phyloP scores from a whole-genome alignment of 768 basidiomycete genomes.

The Tricholoma hemisulphureum region DNA sequence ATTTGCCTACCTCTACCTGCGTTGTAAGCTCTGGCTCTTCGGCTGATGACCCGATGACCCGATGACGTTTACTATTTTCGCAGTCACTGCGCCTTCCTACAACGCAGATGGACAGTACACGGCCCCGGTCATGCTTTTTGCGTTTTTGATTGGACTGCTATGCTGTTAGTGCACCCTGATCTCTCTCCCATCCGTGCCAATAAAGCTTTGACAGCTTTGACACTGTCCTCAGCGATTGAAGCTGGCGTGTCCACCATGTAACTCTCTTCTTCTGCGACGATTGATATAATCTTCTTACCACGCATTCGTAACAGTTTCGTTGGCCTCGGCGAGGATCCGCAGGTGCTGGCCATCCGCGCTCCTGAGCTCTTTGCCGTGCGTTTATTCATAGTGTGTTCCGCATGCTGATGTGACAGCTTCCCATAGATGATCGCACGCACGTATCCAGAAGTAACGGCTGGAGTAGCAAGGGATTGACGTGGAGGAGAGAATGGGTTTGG shows the following conservation, averaged over 20 bases:
- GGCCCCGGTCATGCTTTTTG: constrained; percentile 71
- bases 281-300: neutral
- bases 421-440: constrained; percentile 59
- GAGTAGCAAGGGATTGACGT: constrained; percentile 42
- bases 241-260: constrained; percentile 88
- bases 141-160: constrained; percentile 75
- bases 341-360: constrained; percentile 68
- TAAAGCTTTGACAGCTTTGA: constrained; percentile 45
- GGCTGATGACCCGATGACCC: neutral
- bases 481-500: too few relatives aligned
- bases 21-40: constrained; percentile 54
- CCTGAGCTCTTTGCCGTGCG: constrained; percentile 67
- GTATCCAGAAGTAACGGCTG: constrained; percentile 70
- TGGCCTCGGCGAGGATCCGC: constrained; percentile 81
- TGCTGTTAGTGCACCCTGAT: constrained; percentile 50
- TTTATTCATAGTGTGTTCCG: constrained; percentile 4
- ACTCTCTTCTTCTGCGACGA: constrained; percentile 14
- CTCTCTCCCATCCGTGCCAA: constrained; percentile 5
- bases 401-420: constrained; percentile 4
- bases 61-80: too few relatives aligned
- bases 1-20: constrained; percentile 76
- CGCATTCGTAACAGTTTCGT: constrained; percentile 56
- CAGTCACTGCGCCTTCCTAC: constrained; percentile 74
- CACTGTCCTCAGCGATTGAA: constrained; percentile 72
- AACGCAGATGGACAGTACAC: constrained; percentile 75